Percentiles rank a stretch among this genome's conserved stretches.
Evolutionary conservation across 345 rosid species (phyloP).

Genomic region (Lepidium sativum): DNA sequence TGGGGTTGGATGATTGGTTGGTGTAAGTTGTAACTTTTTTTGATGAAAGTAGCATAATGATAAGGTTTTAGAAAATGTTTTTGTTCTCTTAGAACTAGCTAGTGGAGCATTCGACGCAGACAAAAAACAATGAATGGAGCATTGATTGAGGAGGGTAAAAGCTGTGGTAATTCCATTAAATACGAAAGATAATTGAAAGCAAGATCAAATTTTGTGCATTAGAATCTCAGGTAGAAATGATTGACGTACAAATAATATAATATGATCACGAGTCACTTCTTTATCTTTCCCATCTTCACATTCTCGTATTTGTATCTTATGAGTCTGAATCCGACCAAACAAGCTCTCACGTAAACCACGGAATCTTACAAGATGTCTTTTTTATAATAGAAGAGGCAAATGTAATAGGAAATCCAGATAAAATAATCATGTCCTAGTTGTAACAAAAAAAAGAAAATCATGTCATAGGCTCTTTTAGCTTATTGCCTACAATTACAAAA

Average conservation of each 20-base stretch:
- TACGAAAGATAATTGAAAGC: not conserved
- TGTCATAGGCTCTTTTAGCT: not conserved
- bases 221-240: slow-evolving; percentile 19
- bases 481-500: not conserved
- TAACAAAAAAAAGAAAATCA: not conserved
- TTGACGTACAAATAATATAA: slow-evolving; percentile 10
- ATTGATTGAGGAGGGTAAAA: slow-evolving; percentile 9
- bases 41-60: slow-evolving; percentile 2
- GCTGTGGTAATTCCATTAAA: slow-evolving; percentile 7
- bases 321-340: slow-evolving; percentile 15
- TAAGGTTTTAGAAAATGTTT: not conserved
- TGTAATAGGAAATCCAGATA: not conserved
- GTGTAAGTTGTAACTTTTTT: slow-evolving; percentile 5
- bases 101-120: not conserved
- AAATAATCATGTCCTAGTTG: no score
- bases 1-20: slow-evolving; percentile 17
- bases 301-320: slow-evolving; percentile 18
- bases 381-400: not conserved
- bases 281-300: slow-evolving; percentile 12
- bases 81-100: not conserved
- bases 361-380: not conserved
- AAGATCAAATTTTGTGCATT: not conserved
- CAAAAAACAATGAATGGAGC: slow-evolving; percentile 11
- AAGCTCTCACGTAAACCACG: not conserved
- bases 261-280: slow-evolving; percentile 18